phyloP scores from a whole-genome alignment of 345 rosid species.

The Eucalyptus guilfoylei region DNA sequence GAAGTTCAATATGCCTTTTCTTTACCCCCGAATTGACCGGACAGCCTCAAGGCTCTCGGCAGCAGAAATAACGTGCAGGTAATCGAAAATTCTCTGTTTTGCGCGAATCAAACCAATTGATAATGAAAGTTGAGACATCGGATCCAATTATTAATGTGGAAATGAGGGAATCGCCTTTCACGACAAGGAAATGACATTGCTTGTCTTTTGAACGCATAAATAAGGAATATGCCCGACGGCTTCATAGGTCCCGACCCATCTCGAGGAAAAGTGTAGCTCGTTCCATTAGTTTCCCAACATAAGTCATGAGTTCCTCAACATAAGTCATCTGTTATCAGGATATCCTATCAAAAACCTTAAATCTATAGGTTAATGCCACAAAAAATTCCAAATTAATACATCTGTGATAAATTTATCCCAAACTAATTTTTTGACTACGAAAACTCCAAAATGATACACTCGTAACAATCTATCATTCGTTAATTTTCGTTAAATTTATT shows the following conservation, averaged over 20 bases:
- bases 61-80: neutral
- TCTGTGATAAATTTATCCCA: rapidly evolving
- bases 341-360: neutral
- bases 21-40: neutral
- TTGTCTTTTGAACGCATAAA: neutral
- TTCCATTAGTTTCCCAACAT: neutral
- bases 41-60: neutral
- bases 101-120: neutral
- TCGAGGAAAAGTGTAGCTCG: neutral
- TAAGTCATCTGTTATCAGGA: neutral
- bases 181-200: neutral
- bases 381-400: too few species aligned
- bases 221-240: neutral
- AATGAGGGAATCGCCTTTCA: neutral
- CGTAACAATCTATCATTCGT: too few species aligned
- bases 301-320: too few species aligned
- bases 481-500: too few species aligned
- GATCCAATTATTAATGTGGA: neutral
- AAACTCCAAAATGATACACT: rapidly evolving
- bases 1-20: too few species aligned
- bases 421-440: too few species aligned
- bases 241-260: neutral
- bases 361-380: too few species aligned
- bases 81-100: neutral
- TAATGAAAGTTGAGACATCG: neutral